Conservation (phyloP, 2,329 filamentous ascomycete species). For the Zymoseptoria crescenta region DNA sequence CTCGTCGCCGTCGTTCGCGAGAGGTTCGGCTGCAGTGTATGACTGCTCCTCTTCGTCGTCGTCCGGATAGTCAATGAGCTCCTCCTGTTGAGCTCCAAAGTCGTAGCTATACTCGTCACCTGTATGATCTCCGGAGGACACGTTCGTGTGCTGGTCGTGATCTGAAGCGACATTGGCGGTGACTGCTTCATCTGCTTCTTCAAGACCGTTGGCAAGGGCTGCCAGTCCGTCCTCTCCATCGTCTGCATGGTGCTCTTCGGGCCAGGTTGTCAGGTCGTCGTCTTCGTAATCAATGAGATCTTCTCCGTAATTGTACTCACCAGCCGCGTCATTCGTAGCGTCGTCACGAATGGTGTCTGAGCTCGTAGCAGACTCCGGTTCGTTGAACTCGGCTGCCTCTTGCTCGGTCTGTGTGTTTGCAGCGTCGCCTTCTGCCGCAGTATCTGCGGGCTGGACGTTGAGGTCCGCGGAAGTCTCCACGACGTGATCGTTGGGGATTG, state of each 20-base stretch:
- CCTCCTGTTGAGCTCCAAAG: neutral
- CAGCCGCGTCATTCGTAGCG: slow-evolving; percentile 15
- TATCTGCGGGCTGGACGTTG: neutral
- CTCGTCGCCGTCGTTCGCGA: neutral
- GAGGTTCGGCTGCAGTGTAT: neutral
- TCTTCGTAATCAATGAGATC: slow-evolving; percentile 21
- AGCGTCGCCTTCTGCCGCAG: slow-evolving; percentile 1
- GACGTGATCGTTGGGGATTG: neutral
- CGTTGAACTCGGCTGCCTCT: slow-evolving; percentile 2
- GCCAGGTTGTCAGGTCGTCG: slow-evolving; percentile 18
- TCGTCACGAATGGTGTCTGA: slow-evolving; percentile 20
- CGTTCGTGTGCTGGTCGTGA: neutral
- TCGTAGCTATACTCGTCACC: slow-evolving; percentile 2
- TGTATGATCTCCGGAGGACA: neutral
- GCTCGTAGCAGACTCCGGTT: slow-evolving; percentile 18
- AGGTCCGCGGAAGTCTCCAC: neutral
- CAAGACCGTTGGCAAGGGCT: slow-evolving; percentile 7
- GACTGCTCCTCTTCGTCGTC: neutral
- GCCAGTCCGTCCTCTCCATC: slow-evolving; percentile 16
- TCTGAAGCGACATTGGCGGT: neutral
- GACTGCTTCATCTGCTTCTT: slow-evolving; percentile 3
- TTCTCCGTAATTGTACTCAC: slow-evolving; percentile 20
- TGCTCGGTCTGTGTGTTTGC: slow-evolving; percentile 4
- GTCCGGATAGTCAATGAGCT: slow-evolving; percentile 1
- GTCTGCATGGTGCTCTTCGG: slow-evolving; percentile 16